Base-by-base conservation (phyloP, 148 eudicot genomes). In the Agrostemma githago region DNA sequence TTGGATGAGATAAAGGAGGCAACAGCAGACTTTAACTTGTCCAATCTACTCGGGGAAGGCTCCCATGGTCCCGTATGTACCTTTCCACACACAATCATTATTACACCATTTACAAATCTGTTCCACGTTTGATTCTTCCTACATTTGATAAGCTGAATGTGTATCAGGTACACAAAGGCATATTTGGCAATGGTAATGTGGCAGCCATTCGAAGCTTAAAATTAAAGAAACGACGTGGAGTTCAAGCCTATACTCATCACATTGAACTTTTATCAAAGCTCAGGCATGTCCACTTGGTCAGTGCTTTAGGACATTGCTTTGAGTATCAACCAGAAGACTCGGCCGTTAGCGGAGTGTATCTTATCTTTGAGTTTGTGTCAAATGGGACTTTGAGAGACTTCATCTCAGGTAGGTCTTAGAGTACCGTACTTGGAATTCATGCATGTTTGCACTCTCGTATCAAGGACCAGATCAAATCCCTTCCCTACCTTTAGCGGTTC, bases 301-400 rank as follows among this genome's bases (percentile, higher is more conserved):
- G 95, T 79, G 80, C 91, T 59, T 77, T 92, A 20, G 95, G 97
- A 66, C 95, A 92, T 71, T 88, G 91, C 81, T 88, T 92, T 68
- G 88, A 92, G 85, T 88, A 84, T 78, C 51, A 83, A 73, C 80
- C 80, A 65, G 96, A 92, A 21, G 95, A 87, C 77, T 82, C 91
- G 39, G 85, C 70, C 44, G 85, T 90, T 16, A 82, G 72, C 80
- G 77, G 67, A 72, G 82, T 90, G 68, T 84, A 72, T 79, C 84
- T 92, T 41, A 72, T 92, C 62, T 88, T 88, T 8, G 97, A 92
- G 80, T 86, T 82, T 37, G 78, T 87, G 58, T 82, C 89, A n/a
- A 88, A 86, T 62, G 96, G 91, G 61, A 88, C 88, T 8, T 80
- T 92, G 4, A 78, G 96, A 81, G 79, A 78, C 62, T 83, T 79